These are phyloP conservation scores for Coleophoma cylindrospora DNA, from an alignment of 2,329 filamentous ascomycete species.

Conservation along the genomic window DNA sequence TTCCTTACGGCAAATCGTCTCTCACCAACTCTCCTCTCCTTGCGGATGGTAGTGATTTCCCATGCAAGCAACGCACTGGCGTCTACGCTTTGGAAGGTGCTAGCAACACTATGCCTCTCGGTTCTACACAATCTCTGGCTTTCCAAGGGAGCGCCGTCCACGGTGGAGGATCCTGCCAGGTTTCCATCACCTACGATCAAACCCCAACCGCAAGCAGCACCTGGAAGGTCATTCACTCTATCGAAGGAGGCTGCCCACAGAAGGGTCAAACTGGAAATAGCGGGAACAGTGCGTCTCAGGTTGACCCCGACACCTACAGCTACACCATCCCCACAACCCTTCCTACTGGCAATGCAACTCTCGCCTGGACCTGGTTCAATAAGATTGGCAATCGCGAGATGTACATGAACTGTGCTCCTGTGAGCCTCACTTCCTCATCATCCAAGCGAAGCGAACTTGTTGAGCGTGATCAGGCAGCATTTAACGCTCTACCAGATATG, in stretches of 20 bases:
- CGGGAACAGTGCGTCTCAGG: conserved; percentile 35
- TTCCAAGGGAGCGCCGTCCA: conserved; percentile 75
- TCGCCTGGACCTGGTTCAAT: conserved; percentile 97
- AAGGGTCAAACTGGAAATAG: conserved; percentile 52
- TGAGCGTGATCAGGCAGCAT: conserved; percentile 39
- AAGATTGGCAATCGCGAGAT: conserved; percentile 88
- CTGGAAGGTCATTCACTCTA: conserved; percentile 89
- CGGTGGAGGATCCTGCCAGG: conserved; percentile 88
- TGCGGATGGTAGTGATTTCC: conserved; percentile 62
- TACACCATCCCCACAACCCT: conserved; percentile 70
- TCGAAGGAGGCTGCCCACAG: conserved; percentile 79
- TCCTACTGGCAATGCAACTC: conserved; percentile 68
- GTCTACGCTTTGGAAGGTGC: conserved; percentile 39
- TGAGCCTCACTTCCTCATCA: conserved; percentile 54
- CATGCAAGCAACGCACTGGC: conserved; percentile 66
- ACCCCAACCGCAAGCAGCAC: conserved; percentile 58
- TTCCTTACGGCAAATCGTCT: conserved; percentile 49
- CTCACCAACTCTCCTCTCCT: conserved; percentile 62
- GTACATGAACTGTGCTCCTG: conserved; percentile 92
- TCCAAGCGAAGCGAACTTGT: conserved; percentile 34
- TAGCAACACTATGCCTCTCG: conserved; percentile 59
- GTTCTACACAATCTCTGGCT: conserved; percentile 52
- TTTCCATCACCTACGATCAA: conserved; percentile 77
- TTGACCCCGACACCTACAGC: conserved; percentile 53
- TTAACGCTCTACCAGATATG: conserved; percentile 65